These are phyloP conservation scores for Glycine soja DNA, from an alignment of 306 rosid genomes.

Conservation along the genomic window DNA sequence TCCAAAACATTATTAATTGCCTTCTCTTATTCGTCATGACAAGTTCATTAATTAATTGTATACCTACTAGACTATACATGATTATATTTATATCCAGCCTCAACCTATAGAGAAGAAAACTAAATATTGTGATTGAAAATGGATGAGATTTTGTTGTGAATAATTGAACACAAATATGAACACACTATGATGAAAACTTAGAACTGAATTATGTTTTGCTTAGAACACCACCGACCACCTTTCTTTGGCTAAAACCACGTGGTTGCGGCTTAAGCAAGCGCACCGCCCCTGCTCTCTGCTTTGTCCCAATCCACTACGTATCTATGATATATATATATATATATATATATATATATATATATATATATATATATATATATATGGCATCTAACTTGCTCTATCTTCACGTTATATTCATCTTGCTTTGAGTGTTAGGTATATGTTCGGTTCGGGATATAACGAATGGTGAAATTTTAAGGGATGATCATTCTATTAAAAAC, in stretches of 20 bases:
- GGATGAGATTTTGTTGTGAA: background rate
- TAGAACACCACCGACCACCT: constrained; percentile 28
- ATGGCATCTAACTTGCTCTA: background rate
- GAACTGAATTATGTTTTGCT: background rate
- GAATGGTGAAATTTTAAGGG: background rate
- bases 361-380: no score
- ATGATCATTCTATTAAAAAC: background rate
- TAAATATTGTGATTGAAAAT: background rate
- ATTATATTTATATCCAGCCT: no score
- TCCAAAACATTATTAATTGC: background rate
- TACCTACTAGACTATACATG: background rate
- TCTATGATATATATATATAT: background rate
- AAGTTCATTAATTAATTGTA: background rate
- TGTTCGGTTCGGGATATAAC: background rate
- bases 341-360: no score
- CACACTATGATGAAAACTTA: background rate
- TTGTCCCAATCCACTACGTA: background rate
- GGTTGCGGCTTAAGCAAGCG: background rate
- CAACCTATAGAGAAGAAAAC: background rate
- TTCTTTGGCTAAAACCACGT: constrained; percentile 1
- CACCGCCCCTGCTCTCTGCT: constrained; percentile 27
- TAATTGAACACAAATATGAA: background rate
- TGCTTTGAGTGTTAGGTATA: constrained; percentile 13
- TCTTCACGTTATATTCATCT: background rate
- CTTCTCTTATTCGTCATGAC: background rate